Evolutionary conservation across 1,284 basidiomycete genomes (phyloP), one percentile per base, ranked within the genome.

Genomic region (Xanthoconium separans): DNA sequence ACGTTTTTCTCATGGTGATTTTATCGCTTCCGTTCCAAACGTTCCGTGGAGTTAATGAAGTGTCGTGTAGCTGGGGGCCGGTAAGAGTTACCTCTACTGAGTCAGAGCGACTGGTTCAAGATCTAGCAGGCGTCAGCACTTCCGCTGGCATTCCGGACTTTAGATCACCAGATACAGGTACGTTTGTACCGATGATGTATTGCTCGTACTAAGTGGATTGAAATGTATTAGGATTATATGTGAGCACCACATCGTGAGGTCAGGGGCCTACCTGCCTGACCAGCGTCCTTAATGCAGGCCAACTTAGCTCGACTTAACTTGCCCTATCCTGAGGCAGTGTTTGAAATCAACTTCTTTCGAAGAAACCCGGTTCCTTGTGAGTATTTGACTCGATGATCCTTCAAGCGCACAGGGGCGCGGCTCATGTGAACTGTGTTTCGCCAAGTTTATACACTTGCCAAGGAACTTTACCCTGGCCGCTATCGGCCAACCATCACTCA

Each of bases 401-500:
- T 40, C 39, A 29, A 15, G 15, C 6, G 9, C 41, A n/a, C 15
- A 34, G 22, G 49, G 13, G 29, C n/a, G 12, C 13, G 22, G 47
- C 53, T 56, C 37, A 50, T 34, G 13, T 24, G 20, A 30, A 16
- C 29, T 50, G 41, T 39, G 9, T n/a, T 15, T 56, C 16, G 46
- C 20, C 68, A 54, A 84, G 92, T 95, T 69, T 94, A 93, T 69
- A 87, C 85, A 0, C 82, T 95, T 39, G 93, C 93, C 0, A 87
- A 91, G 57, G 96, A 98, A 63, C 81, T 99, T 3, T 95, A 94
- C 65, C 95, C 93, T 18, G 89, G 91, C 50, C 84, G 83, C 59
- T 95, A 87, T 72, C 81, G 87, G 43, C 96, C 96, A 0, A 97
- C 95, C 0, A 73, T 84, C 1, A 89, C 95, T 0, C 96, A 99